Evolutionary conservation across 75 land plant species (phyloP).

Genomic region (Pinus taeda): DNA sequence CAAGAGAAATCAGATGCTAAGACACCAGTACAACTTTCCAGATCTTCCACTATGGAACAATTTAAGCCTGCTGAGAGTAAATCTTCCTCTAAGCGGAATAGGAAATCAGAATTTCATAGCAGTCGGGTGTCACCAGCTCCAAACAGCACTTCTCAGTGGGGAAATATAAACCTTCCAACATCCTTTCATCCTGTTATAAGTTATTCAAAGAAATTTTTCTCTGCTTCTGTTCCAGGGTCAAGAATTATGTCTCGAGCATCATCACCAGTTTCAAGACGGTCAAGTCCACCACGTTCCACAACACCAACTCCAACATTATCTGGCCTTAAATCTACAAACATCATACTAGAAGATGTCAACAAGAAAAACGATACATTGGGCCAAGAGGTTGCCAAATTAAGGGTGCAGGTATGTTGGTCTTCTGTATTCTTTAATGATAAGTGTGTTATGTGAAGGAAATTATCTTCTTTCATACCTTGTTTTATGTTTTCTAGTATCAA

Average conservation of each 20-base stretch:
- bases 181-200: conserved; percentile 20
- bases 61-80: conserved; percentile 37
- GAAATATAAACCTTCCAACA: conserved; percentile 29
- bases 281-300: conserved; percentile 65
- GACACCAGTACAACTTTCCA: conserved; percentile 22
- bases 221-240: conserved; percentile 68
- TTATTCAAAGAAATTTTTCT: conserved; percentile 37
- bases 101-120: conserved; percentile 33
- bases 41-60: conserved; percentile 39
- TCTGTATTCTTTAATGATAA: not conserved
- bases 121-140: conserved; percentile 35
- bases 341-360: conserved; percentile 24
- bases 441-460: not conserved
- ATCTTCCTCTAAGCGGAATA: conserved; percentile 29
- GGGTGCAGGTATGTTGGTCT: conserved; percentile 39
- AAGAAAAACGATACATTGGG: conserved; percentile 31
- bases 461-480: not conserved
- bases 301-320: conserved; percentile 34
- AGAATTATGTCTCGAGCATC: conserved; percentile 59
- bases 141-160: conserved; percentile 38
- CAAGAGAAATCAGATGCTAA: conserved; percentile 38
- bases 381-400: conserved; percentile 40
- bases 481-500: not conserved
- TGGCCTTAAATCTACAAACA: conserved; percentile 25
- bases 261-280: conserved; percentile 55